These are phyloP conservation scores for Boletus pseudo-olivaceus DNA, from an alignment of 768 basidiomycete species.

Conservation along the genomic window DNA sequence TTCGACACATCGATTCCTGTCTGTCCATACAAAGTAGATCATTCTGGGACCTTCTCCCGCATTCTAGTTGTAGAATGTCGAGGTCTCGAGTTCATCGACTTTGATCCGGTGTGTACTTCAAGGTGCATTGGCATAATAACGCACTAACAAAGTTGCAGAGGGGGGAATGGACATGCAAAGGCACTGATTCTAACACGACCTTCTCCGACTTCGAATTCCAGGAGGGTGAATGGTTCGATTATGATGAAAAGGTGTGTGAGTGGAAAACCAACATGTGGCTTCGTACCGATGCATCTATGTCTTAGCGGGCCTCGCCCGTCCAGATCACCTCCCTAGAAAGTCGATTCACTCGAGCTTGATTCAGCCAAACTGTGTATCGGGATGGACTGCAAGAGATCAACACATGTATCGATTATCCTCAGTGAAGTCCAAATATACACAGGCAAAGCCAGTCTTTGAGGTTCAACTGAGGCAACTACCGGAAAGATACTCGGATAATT, in stretches of 20 bases:
- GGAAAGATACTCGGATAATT: no score
- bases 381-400: no score
- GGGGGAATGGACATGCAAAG: constrained; percentile 75
- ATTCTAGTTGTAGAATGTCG: constrained; percentile 79
- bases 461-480: no score
- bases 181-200: constrained; percentile 47
- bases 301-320: constrained; percentile 60
- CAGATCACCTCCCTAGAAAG: constrained; percentile 66
- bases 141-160: constrained; percentile 36
- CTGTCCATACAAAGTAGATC: constrained; percentile 57
- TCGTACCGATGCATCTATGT: background rate
- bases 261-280: no score
- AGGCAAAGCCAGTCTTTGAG: background rate
- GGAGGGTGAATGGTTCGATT: constrained; percentile 72
- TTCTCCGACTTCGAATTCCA: constrained; percentile 62
- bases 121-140: background rate
- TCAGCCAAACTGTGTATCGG: no score
- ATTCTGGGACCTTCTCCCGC: constrained; percentile 56
- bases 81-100: constrained; percentile 77
- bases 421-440: background rate
- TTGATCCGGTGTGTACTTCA: constrained; percentile 60
- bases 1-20: constrained; percentile 55
- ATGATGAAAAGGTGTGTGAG: constrained; percentile 76
- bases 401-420: background rate
- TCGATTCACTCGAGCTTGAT: constrained; percentile 62